Conservation (phyloP, 768 basidiomycete species). For the Boletus sensibilis region DNA sequence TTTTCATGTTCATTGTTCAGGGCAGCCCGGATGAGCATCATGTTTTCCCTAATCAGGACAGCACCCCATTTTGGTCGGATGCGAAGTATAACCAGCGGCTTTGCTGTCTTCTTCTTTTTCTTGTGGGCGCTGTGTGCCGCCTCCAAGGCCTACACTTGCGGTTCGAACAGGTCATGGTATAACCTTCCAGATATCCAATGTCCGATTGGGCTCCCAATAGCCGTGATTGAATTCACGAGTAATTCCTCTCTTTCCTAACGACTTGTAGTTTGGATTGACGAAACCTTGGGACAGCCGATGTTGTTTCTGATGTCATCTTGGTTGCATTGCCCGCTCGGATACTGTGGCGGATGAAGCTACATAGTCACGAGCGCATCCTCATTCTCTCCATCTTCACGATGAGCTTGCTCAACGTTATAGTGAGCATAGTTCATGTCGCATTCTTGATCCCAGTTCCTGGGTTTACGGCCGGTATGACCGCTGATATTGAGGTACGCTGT, state of each 20-base stretch:
- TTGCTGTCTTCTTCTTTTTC: conserved; percentile 5
- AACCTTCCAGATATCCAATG: not conserved
- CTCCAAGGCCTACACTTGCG: conserved; percentile 13
- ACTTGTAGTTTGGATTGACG: not conserved
- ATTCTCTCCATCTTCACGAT: conserved; percentile 11
- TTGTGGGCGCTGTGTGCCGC: conserved; percentile 8
- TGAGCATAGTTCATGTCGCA: conserved; percentile 12
- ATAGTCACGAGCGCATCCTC: conserved; percentile 11
- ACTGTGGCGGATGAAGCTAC: conserved; percentile 5
- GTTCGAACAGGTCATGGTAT: conserved; percentile 11
- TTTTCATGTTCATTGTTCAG: not conserved
- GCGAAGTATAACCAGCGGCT: not conserved
- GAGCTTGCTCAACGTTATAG: conserved; percentile 7
- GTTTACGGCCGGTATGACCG: conserved; percentile 11
- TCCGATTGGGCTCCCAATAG: not conserved
- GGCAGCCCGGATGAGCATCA: conserved; percentile 17
- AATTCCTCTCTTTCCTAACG: not conserved
- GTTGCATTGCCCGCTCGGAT: conserved; percentile 9
- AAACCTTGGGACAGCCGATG: conserved; percentile 2
- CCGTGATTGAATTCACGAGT: conserved; percentile 7
- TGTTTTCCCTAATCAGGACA: conserved; percentile 15
- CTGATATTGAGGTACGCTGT: conserved; percentile 14
- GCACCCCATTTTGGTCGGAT: not conserved
- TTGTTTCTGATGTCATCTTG: conserved; percentile 11
- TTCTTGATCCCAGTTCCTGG: conserved; percentile 12